phyloP scores from a whole-genome alignment of 306 rosid genomes.

The Spatholobus suberectus region DNA sequence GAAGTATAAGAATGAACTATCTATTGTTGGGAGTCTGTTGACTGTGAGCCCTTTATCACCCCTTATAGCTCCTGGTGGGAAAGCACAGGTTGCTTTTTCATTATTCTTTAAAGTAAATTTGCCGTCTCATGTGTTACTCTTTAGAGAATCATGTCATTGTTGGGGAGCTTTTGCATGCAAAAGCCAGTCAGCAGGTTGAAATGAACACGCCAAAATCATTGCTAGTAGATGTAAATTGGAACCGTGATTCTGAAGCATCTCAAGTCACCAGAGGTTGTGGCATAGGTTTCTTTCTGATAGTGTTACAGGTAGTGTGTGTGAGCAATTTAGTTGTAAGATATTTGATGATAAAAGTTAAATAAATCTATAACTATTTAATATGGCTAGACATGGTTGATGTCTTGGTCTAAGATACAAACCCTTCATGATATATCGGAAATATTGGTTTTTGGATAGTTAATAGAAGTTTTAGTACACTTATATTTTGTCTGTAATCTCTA shows the following conservation, averaged over 20 bases:
- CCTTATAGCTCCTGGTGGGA: constrained; percentile 93
- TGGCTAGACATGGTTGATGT: constrained; percentile 7
- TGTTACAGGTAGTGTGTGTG: constrained; percentile 71
- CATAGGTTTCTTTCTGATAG: constrained; percentile 88
- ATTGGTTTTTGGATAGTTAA: constrained; percentile 20
- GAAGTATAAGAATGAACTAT: constrained; percentile 83
- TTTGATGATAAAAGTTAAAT: constrained; percentile 17
- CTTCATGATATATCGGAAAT: not conserved
- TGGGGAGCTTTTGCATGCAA: constrained; percentile 87
- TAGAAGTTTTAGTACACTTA: constrained; percentile 23
- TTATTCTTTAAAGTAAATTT: constrained; percentile 39
- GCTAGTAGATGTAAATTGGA: constrained; percentile 69
- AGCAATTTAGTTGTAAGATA: constrained; percentile 29
- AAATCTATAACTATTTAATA: not conserved
- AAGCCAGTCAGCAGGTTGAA: constrained; percentile 66
- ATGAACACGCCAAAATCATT: constrained; percentile 76
- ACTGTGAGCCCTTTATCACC: constrained; percentile 94
- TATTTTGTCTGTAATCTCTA: constrained; percentile 19
- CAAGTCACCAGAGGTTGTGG: constrained; percentile 94
- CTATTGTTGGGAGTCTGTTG: constrained; percentile 71
- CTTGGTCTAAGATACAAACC: constrained; percentile 25
- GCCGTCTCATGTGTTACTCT: constrained; percentile 27
- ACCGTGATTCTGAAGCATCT: constrained; percentile 82
- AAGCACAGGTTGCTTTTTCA: constrained; percentile 75
- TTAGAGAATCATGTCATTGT: constrained; percentile 92